These are phyloP conservation scores for Scutellaria galericulata DNA, from an alignment of 257 asterid genomes.

Conservation along the genomic window DNA sequence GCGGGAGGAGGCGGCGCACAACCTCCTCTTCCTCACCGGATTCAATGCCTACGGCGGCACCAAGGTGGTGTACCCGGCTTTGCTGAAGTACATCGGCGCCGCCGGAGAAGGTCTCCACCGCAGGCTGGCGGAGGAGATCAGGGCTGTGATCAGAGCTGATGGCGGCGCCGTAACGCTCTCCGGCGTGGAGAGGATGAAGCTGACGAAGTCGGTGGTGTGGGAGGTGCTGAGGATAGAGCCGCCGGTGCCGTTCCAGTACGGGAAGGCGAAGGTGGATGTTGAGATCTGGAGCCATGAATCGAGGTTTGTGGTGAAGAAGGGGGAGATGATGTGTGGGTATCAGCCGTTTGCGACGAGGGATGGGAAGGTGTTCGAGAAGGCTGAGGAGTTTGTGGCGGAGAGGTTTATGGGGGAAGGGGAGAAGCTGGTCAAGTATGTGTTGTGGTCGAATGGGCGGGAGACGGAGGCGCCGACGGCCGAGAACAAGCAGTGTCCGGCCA, in stretches of 20 bases:
- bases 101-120: conserved; percentile 38
- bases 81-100: conserved; percentile 37
- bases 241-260: conserved; percentile 64
- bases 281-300: conserved; percentile 51
- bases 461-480: conserved; percentile 46
- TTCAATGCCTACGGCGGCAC: conserved; percentile 46
- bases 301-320: conserved; percentile 52
- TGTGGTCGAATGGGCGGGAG: conserved; percentile 71
- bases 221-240: conserved; percentile 66
- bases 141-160: conserved; percentile 28
- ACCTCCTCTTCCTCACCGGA: conserved; percentile 38
- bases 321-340: conserved; percentile 62
- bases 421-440: conserved; percentile 46
- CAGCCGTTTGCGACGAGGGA: conserved; percentile 67
- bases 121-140: conserved; percentile 31
- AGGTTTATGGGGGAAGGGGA: conserved; percentile 59
- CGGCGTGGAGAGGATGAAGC: conserved; percentile 47
- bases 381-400: conserved; percentile 51
- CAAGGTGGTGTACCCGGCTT: conserved; percentile 38
- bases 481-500: conserved; percentile 64
- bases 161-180: conserved; percentile 40
- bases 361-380: conserved; percentile 39
- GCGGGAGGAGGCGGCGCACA: conserved; percentile 43
- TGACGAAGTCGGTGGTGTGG: conserved; percentile 58
- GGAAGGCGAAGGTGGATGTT: conserved; percentile 51